Evolutionary conservation across 768 basidiomycete genomes (phyloP), one percentile per base, ranked within the genome.

Genomic region (Tubosaeta brunneosetosa): DNA sequence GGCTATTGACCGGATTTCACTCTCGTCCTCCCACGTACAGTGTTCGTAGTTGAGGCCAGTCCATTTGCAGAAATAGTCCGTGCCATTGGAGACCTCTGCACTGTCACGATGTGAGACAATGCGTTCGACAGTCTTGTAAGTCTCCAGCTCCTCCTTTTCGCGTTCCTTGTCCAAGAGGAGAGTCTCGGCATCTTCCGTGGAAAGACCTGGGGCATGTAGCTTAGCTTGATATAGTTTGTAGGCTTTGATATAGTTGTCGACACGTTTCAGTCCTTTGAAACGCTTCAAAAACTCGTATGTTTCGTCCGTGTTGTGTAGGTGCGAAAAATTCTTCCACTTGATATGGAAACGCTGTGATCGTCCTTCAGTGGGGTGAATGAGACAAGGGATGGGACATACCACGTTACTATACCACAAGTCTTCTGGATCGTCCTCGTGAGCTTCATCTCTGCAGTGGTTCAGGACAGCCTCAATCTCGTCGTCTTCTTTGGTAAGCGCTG

Each of bases 241-340:
- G 32, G 82, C 81, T 66, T 94, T 95, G 81, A 99, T 97, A 71
- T 98, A 99, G 72, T 99, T 98, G 73, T 98, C 97, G 56, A 99
- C 91, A 47, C 94, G 90, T 71, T 98, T 98, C 60, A 97, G 78
- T 26, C 97, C 97, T 66, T 86, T 90, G 81, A 88, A 98, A 25
- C 88, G 83, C 70, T 95, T 97, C 53, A 98, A 75, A 71, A 95
- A 97, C 65, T 93, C 86, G 75, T 97, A 97, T 14, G 86, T 86
- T 72, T 99, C 97, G 66, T 98, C 95, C n/a, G 97, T 99, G 66
- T 99, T 97, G 76, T 98, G 97, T 14, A 98, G 79, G 68, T 98
- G 95, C 10, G 94, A 97, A 71, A 94, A 98, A 61, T 84, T 85
- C 71, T 98, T 97, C 97, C 97, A 99, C 72, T 99, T 99, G 77